Conservation (phyloP, 805 yeast genomes). For the Teunomyces pallodes region DNA sequence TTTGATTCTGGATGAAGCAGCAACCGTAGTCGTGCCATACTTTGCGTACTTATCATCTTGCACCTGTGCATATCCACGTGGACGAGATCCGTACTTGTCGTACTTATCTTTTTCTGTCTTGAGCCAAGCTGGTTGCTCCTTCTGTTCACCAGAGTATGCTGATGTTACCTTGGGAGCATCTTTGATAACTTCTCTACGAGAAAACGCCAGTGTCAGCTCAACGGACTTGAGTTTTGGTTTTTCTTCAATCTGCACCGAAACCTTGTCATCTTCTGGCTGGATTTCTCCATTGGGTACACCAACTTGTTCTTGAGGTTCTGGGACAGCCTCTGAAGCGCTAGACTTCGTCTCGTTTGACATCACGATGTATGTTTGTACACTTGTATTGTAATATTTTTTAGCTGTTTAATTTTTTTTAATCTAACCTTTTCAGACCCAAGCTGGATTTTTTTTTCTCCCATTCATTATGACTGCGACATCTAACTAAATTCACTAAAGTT, state of each 20-base stretch:
- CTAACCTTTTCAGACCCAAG: no score
- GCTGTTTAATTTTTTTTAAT: no score
- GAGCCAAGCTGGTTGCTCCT: constrained; percentile 41
- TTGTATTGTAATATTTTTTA: no score
- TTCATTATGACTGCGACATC: background rate
- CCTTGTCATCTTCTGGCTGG: background rate
- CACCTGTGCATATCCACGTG: background rate
- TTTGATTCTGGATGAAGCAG: constrained; percentile 4
- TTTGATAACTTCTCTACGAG: constrained; percentile 16
- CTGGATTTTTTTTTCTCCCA: background rate
- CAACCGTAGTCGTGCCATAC: constrained; percentile 8
- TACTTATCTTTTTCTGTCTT: constrained; percentile 32
- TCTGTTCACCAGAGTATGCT: constrained; percentile 21
- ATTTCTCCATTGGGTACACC: background rate
- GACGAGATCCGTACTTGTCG: constrained; percentile 37
- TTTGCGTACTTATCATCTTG: constrained; percentile 16
- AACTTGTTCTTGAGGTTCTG: background rate
- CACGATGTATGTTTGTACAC: background rate
- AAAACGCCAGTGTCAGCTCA: constrained; percentile 15
- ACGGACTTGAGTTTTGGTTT: background rate
- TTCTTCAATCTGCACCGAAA: background rate
- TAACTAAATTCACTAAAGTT: background rate
- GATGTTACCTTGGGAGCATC: constrained; percentile 1
- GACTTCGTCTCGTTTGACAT: background rate
- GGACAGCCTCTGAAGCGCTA: background rate